Evolutionary conservation across 2,329 filamentous ascomycete species (phyloP), one percentile per base, ranked within the genome.

Genomic region (Aspergillus melleus): DNA sequence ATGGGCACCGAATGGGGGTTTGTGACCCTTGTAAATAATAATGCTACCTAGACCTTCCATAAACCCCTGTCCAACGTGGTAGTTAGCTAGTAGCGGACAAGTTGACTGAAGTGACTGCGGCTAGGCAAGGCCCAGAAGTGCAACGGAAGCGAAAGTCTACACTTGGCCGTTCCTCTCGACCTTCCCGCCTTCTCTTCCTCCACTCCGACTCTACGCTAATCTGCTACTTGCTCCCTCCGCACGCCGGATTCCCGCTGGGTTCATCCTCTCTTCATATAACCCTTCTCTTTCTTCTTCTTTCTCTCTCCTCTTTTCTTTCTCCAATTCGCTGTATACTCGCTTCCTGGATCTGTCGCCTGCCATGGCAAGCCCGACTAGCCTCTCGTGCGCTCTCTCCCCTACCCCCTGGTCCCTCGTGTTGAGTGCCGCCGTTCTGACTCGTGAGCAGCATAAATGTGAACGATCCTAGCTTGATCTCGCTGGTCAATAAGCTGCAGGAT

Each of bases 401-500:
- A 65, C 62, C 62, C 64, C 67, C 62, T 58, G 67, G 62, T 65
- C 58, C 53, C 36, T 30, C 47, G 54, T 54, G 63, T 55, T 53
- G 61, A 61, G 39, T 24, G 12, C 53, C 46, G 68, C 66, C 66
- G 65, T 62, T 64, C 69, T 71, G 67, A 71, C 63, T 60, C 56
- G 49, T 66, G 58, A 46, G 26, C 60, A 89, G 87, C 69, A 88
- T 89, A 76, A 90, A 89, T 75, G 87, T 90, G 62, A 90, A 90
- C 74, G 87, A 90, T 71, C 87, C 87, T 26, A 82, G 82, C 66
- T 81, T 90, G 69, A 90, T 90, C 71, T 88, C 87, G 32, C 90
- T 98, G 70, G 95, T 99, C 76, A 99, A 99, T 84, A 98, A 96
- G 84, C 88, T 99, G 52, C 95, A 99, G 78, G 95, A 99, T 91